Percentiles rank a stretch among this genome's conserved stretches.
Conservation (phyloP, 805 yeast genomes). For the Kockiozyma suomiensis region DNA sequence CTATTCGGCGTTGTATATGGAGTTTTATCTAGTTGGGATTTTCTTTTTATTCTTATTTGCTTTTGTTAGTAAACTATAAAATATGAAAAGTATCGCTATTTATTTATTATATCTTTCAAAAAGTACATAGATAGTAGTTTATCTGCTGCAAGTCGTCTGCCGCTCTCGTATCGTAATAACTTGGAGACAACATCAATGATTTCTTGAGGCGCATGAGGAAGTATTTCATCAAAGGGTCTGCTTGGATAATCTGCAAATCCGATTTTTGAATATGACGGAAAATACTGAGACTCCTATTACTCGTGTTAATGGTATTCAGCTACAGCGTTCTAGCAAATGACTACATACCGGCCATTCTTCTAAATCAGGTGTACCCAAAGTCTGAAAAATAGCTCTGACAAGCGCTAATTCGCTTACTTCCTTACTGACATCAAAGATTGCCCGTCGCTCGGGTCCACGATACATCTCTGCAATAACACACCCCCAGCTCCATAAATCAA, state of each 20-base stretch:
- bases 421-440: constrained; percentile 47
- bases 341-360: constrained; percentile 49
- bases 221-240: constrained; percentile 8
- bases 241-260: constrained; percentile 11
- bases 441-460: constrained; percentile 38
- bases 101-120: no score
- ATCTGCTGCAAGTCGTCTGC: constrained; percentile 12
- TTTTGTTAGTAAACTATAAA: not conserved
- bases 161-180: constrained; percentile 20
- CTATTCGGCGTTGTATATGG: not conserved
- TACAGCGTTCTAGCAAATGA: no score
- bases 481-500: constrained; percentile 77
- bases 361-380: constrained; percentile 65
- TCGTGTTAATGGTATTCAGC: not conserved
- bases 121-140: constrained; percentile 5
- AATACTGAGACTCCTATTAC: constrained; percentile 16
- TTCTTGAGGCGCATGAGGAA: constrained; percentile 22
- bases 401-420: constrained; percentile 60
- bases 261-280: constrained; percentile 16
- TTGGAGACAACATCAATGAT: constrained; percentile 6
- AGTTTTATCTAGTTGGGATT: no score
- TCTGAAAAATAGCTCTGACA: constrained; percentile 54
- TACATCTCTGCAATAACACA: constrained; percentile 57
- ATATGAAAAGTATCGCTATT: not conserved
- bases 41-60: not conserved